Percentiles rank a stretch among this genome's conserved stretches.
phyloP scores from a whole-genome alignment of 495 filamentous ascomycete species.

The Massariosphaeria phaeospora region DNA sequence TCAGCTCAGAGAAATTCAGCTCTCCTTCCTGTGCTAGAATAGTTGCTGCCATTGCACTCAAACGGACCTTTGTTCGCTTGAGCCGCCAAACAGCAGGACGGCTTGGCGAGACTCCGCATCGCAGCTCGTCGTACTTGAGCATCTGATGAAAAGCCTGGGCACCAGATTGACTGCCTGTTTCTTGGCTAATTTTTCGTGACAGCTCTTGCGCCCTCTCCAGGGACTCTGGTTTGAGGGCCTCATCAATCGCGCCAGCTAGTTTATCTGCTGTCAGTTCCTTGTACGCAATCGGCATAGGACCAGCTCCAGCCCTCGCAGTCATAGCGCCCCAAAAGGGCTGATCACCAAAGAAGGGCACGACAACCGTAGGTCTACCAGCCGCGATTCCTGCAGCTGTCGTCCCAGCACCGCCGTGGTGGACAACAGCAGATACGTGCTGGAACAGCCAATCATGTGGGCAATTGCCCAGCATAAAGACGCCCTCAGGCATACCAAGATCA shows the following conservation, averaged over 20 bases:
- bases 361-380: conserved; percentile 53
- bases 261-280: conserved; percentile 44
- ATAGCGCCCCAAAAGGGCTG: conserved; percentile 57
- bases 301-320: conserved; percentile 50
- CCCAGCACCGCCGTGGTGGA: conserved; percentile 64
- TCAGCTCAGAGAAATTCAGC: conserved; percentile 41
- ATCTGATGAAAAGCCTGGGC: conserved; percentile 43
- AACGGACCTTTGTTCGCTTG: conserved; percentile 37
- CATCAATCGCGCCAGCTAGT: conserved; percentile 43
- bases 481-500: conserved; percentile 41
- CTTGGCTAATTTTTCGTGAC: conserved; percentile 39
- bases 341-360: conserved; percentile 65
- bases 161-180: conserved; percentile 39
- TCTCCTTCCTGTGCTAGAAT: conserved; percentile 39
- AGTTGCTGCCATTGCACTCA: conserved; percentile 42
- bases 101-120: conserved; percentile 37
- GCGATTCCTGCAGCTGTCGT: conserved; percentile 60
- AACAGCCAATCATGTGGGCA: conserved; percentile 66
- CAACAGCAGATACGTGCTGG: conserved; percentile 54
- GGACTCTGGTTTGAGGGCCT: conserved; percentile 39
- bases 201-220: conserved; percentile 40
- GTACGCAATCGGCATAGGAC: conserved; percentile 45
- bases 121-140: conserved; percentile 39
- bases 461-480: conserved; percentile 56
- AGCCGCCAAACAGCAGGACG: conserved; percentile 41